These are phyloP conservation scores for Sphagnum tenellum DNA, from an alignment of 225 moss, liverwort and hornwort genomes.

Conservation along the genomic window DNA sequence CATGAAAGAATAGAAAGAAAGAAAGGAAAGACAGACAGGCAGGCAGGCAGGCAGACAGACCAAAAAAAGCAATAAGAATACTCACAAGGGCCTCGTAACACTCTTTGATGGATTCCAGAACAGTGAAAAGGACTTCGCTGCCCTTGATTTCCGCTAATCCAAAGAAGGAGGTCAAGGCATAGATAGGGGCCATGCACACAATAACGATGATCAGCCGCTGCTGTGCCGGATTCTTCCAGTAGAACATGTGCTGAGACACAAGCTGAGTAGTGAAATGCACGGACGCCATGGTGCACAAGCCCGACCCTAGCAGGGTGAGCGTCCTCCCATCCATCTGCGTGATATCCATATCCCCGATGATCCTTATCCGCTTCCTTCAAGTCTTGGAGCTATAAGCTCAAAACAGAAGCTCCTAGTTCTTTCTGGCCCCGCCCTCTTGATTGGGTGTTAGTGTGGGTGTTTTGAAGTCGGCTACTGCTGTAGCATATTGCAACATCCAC, in stretches of 20 bases:
- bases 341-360: constrained; percentile 34
- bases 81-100: constrained; percentile 86
- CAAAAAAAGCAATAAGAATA: constrained; percentile 8
- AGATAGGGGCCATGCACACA: constrained; percentile 83
- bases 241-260: constrained; percentile 59
- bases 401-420: too few relatives aligned
- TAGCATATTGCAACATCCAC: too few relatives aligned
- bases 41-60: neutral
- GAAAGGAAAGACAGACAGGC: neutral
- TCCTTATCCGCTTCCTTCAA: too few relatives aligned
- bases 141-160: constrained; percentile 70
- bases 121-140: constrained; percentile 61
- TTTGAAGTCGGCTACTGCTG: too few relatives aligned
- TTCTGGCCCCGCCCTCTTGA: too few relatives aligned
- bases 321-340: constrained; percentile 56
- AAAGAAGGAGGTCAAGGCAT: constrained; percentile 72
- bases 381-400: too few relatives aligned
- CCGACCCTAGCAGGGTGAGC: constrained; percentile 55
- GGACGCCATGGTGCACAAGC: constrained; percentile 52
- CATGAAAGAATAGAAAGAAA: too few relatives aligned
- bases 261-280: constrained; percentile 69
- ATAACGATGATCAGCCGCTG: constrained; percentile 73
- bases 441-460: too few relatives aligned
- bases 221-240: constrained; percentile 69
- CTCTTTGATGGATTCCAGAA: constrained; percentile 81